Conservation (phyloP, 495 filamentous ascomycete species). For the Cryomyces antarcticus region DNA sequence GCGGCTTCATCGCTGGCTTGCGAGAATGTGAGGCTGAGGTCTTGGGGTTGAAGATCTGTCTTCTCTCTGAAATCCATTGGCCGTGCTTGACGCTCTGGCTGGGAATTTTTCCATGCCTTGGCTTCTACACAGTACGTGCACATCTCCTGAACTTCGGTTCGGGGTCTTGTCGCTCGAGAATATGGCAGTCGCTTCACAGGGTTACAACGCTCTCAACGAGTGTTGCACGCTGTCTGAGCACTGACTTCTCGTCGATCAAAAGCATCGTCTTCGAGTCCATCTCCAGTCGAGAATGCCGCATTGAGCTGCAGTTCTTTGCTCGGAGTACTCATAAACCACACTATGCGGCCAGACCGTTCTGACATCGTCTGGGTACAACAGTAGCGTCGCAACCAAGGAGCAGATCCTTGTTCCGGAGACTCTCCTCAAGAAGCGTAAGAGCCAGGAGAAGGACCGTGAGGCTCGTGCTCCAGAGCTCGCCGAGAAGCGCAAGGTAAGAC, state of each 20-base stretch:
- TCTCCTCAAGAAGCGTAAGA: conserved; percentile 99
- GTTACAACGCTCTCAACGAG: conserved; percentile 5
- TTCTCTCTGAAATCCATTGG: conserved; percentile 74
- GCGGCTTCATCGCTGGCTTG: conserved; percentile 12
- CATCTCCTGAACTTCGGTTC: conserved; percentile 41
- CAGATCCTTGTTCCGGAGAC: conserved; percentile 94
- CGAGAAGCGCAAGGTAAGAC: conserved; percentile 67
- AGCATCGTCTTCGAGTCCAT: conserved; percentile 46
- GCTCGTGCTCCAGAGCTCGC: conserved; percentile 35
- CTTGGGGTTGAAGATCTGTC: conserved; percentile 51
- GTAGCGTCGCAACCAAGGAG: conserved; percentile 70
- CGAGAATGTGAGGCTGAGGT: conserved; percentile 37
- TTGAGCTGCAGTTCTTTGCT: conserved; percentile 73
- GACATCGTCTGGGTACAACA: conserved; percentile 37
- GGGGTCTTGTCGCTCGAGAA: conserved; percentile 70
- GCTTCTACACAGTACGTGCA: conserved; percentile 7
- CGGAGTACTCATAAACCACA: conserved; percentile 37
- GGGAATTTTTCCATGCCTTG: background rate
- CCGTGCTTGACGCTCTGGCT: conserved; percentile 26
- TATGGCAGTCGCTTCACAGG: background rate
- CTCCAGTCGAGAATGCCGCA: conserved; percentile 76
- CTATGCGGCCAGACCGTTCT: conserved; percentile 49
- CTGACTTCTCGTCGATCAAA: conserved; percentile 54
- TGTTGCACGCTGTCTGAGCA: conserved; percentile 4
- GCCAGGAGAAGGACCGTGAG: conserved; percentile 92